Evolutionary conservation across 768 basidiomycete species (phyloP), one percentile per base, ranked within the genome.

Genomic region (Glaciozyma antarctica): DNA sequence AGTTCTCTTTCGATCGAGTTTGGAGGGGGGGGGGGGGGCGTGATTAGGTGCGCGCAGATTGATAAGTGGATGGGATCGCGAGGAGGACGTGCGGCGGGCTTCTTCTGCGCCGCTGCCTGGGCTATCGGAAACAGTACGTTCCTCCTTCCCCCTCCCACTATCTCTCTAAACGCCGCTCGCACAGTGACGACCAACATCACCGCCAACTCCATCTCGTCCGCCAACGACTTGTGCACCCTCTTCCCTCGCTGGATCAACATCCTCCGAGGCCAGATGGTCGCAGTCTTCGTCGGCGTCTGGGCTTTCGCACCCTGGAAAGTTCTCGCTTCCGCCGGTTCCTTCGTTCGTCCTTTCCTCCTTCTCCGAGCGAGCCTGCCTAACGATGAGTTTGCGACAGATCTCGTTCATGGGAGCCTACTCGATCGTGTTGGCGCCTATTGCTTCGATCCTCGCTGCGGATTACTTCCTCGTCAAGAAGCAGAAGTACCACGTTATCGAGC

Each of bases 401-500:
- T 67, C 68, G 19, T 67, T 72, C 54, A 54, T 68, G 30, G 63
- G 61, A 6, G 9, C 24, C 32, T 53, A 52, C 24, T 22, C 24
- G 6, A 28, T n/a, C 19, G 21, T 30, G 22, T 51, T 54, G 5
- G 45, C 58, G 1, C 58, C 58, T 16, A 60, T 94, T 69, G 84
- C 86, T 41, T 87, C 86, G 28, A 84, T 92, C 61, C 82, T 86
- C 80, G 80, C 82, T 63, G 78, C 79, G 28, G 81, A 82, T 82
- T 90, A 86, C 73, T 90, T 86, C 87, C 73, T 90, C 41, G 79
- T 92, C 24, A 87, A 90, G 73, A 77, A 75, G 63, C 78, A 84
- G 44, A 83, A 82, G 51, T 83, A 90, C 45, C 87, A 91, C 69
- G 87, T 92, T 1, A 87, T 88, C 4, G 84, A 87, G 5, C 86